Conservation (phyloP, 1,284 basidiomycete genomes). For the Grifola frondosa region DNA sequence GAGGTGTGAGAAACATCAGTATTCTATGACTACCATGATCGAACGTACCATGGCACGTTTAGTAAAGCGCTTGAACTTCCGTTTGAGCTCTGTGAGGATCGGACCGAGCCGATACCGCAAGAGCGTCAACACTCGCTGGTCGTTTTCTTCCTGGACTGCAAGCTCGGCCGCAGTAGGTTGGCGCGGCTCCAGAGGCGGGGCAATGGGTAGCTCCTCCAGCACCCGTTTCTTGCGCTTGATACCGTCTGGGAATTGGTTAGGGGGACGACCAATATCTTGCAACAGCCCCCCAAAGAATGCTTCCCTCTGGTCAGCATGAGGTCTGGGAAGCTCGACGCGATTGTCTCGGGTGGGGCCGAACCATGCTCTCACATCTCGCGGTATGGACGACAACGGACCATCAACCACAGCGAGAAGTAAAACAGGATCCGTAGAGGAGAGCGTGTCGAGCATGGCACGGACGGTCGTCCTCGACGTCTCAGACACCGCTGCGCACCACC, state of each 20-base stretch:
- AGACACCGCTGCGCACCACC: slow-evolving; percentile 85
- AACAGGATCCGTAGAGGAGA: slow-evolving; percentile 89
- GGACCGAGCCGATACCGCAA: slow-evolving; percentile 87
- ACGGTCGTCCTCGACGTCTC: slow-evolving; percentile 87
- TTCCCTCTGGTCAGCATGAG: slow-evolving; percentile 57
- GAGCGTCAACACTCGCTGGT: slow-evolving; percentile 77
- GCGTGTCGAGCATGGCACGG: slow-evolving; percentile 86
- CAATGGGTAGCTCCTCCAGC: slow-evolving; percentile 84
- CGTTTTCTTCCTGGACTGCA: slow-evolving; percentile 80
- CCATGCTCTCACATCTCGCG: slow-evolving; percentile 86
- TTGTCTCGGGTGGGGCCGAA: slow-evolving; percentile 84
- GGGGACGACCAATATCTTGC: slow-evolving; percentile 68
- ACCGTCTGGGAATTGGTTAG: slow-evolving; percentile 91
- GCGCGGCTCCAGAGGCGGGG: slow-evolving; percentile 86
- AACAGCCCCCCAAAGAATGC: slow-evolving; percentile 80
- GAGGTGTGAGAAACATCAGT: neutral
- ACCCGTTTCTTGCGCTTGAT: slow-evolving; percentile 82
- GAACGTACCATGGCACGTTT: slow-evolving; percentile 74
- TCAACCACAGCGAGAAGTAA: slow-evolving; percentile 90
- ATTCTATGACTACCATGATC: no score
- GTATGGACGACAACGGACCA: slow-evolving; percentile 68
- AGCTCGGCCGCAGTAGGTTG: slow-evolving; percentile 84
- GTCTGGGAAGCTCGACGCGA: slow-evolving; percentile 61
- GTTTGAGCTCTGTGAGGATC: slow-evolving; percentile 85
- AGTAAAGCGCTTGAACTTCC: slow-evolving; percentile 91